phyloP scores from a whole-genome alignment of 768 basidiomycete genomes.

The Exidia glandulosa region DNA sequence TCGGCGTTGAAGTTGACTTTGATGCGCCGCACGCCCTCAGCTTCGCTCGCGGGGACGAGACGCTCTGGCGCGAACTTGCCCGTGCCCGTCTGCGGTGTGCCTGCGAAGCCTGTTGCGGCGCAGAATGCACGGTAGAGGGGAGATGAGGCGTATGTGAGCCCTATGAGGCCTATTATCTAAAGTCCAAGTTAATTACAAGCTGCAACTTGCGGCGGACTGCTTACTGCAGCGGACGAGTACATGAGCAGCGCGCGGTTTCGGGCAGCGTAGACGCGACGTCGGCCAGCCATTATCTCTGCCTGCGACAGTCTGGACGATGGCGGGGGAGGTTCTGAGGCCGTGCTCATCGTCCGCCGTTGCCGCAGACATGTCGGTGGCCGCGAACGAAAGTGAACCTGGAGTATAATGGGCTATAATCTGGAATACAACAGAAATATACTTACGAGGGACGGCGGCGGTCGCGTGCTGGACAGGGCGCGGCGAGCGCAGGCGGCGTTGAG shows the following conservation, averaged over 20 bases:
- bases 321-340: background rate
- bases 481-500: background rate
- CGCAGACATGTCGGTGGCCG: background rate
- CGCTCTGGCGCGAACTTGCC: conserved; percentile 78
- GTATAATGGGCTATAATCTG: background rate
- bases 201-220: too few species aligned
- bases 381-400: background rate
- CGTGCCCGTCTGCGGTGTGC: conserved; percentile 84
- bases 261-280: conserved; percentile 37
- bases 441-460: background rate
- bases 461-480: too few species aligned
- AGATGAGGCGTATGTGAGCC: conserved; percentile 92
- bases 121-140: conserved; percentile 98
- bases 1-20: conserved; percentile 96
- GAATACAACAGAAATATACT: background rate
- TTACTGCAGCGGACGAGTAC: conserved; percentile 75
- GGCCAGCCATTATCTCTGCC: conserved; percentile 12
- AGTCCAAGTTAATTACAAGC: too few species aligned
- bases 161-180: conserved; percentile 75
- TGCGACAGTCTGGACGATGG: background rate
- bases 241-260: conserved; percentile 67
- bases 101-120: conserved; percentile 92
- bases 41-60: conserved; percentile 45
- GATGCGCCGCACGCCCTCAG: conserved; percentile 57
- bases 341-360: background rate